A percentile compares a stretch with the other conserved stretches of the same genome.
phyloP scores from a whole-genome alignment of 1,284 basidiomycete genomes.

The Stereum hirsutum region DNA sequence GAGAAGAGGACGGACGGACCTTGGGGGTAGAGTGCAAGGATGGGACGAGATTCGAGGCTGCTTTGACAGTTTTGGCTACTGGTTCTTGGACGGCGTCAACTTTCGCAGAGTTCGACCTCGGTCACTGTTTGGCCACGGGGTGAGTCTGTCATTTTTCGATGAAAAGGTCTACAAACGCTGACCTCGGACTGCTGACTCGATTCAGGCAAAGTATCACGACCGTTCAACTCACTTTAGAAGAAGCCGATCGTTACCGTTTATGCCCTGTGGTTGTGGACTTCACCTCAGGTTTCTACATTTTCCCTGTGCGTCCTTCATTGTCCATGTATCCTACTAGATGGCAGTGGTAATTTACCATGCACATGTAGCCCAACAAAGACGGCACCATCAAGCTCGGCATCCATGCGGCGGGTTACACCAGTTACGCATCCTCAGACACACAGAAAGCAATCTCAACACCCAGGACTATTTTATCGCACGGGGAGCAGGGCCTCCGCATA shows the following conservation, averaged over 20 bases:
- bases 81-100: slow-evolving; percentile 82
- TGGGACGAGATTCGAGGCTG: slow-evolving; percentile 46
- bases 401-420: slow-evolving; percentile 58
- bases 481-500: slow-evolving; percentile 54
- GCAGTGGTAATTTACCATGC: not conserved
- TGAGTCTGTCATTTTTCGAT: slow-evolving; percentile 20
- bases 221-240: slow-evolving; percentile 65
- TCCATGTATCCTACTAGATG: slow-evolving; percentile 1
- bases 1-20: slow-evolving; percentile 28
- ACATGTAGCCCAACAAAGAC: slow-evolving; percentile 54
- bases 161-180: not conserved
- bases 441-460: slow-evolving; percentile 47
- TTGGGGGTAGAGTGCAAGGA: slow-evolving; percentile 57
- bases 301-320: slow-evolving; percentile 50
- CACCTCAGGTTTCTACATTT: slow-evolving; percentile 60
- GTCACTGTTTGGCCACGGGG: slow-evolving; percentile 64
- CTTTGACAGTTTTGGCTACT: slow-evolving; percentile 56
- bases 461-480: slow-evolving; percentile 49
- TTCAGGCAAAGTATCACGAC: slow-evolving; percentile 69
- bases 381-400: slow-evolving; percentile 70
- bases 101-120: slow-evolving; percentile 51
- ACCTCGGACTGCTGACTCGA: not conserved
- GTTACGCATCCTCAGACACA: slow-evolving; percentile 21
- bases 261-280: slow-evolving; percentile 72
- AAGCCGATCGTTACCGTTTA: slow-evolving; percentile 50